A percentile compares a stretch with the other conserved stretches of the same genome.
These are phyloP conservation scores for Panicum virgatum DNA, from an alignment of 202 grass and related monocot genomes.

Conservation along the genomic window DNA sequence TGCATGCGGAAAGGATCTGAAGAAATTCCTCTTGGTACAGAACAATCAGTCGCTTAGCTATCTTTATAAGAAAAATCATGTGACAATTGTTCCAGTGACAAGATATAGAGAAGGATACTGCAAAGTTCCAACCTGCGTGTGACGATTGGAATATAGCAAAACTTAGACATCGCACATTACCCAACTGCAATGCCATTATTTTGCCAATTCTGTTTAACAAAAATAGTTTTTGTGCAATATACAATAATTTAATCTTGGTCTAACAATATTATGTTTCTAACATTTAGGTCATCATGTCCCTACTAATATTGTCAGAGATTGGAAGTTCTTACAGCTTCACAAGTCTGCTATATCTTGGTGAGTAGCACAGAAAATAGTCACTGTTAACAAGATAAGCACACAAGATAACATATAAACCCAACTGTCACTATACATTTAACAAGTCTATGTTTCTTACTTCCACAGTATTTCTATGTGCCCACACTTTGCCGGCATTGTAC, in stretches of 20 bases:
- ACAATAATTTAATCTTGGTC: neutral
- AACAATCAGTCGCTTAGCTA: neutral
- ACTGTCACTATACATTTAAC: slow-evolving; percentile 18
- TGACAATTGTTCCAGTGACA: neutral
- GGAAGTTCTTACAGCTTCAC: slow-evolving; percentile 79
- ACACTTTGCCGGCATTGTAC: slow-evolving; percentile 76
- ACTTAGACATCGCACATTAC: neutral
- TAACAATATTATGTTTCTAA: slow-evolving; percentile 33
- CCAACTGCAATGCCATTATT: neutral
- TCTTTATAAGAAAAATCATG: slow-evolving; percentile 12
- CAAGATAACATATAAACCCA: neutral
- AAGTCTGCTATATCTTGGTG: slow-evolving; percentile 76
- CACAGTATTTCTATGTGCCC: slow-evolving; percentile 61
- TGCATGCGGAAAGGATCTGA: slow-evolving; percentile 84
- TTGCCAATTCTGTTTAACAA: neutral
- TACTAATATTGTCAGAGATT: slow-evolving; percentile 67
- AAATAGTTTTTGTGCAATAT: neutral
- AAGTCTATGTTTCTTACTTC: slow-evolving; percentile 18
- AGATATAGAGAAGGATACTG: neutral
- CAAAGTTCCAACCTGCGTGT: neutral
- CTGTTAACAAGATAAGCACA: neutral
- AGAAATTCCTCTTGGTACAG: slow-evolving; percentile 69
- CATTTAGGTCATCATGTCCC: slow-evolving; percentile 54
- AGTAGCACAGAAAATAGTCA: slow-evolving; percentile 12
- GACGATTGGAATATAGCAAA: slow-evolving; percentile 15